Evolutionary conservation across 176 grass and related monocot genomes (phyloP).

Genomic region (Oryza meridionalis): DNA sequence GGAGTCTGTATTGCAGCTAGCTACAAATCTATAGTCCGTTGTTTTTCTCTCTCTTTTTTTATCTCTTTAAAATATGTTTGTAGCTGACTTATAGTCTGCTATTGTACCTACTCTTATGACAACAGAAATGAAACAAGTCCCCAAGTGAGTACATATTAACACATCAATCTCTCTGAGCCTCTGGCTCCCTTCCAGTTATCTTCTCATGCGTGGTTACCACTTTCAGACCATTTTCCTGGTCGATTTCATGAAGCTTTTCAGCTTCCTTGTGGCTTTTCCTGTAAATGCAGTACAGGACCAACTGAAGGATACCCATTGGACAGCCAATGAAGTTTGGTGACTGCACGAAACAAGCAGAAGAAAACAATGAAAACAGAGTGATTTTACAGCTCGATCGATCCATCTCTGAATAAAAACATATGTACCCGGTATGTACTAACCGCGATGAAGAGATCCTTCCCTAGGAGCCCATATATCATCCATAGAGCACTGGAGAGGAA

Average conservation of each 20-base stretch:
- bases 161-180: conserved; percentile 23
- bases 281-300: conserved; percentile 68
- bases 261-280: conserved; percentile 41
- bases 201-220: conserved; percentile 7
- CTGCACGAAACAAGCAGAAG: conserved; percentile 29
- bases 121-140: background rate
- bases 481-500: conserved; percentile 63
- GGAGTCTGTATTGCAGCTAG: too few species aligned
- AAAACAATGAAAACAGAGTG: background rate
- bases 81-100: too few species aligned
- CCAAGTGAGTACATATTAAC: background rate
- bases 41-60: too few species aligned
- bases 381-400: background rate
- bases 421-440: conserved; percentile 10
- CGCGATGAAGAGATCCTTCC: conserved; percentile 60
- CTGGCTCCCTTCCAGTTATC: conserved; percentile 18
- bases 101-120: too few species aligned
- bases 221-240: conserved; percentile 43
- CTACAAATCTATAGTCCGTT: too few species aligned
- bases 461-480: conserved; percentile 68
- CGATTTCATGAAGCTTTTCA: conserved; percentile 38
- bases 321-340: conserved; percentile 70
- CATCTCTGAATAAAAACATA: background rate
- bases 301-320: conserved; percentile 60
- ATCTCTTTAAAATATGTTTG: too few species aligned